These are phyloP conservation scores for Fusarium sp. DNA, from an alignment of 2,329 filamentous ascomycete species.

Conservation along the genomic window DNA sequence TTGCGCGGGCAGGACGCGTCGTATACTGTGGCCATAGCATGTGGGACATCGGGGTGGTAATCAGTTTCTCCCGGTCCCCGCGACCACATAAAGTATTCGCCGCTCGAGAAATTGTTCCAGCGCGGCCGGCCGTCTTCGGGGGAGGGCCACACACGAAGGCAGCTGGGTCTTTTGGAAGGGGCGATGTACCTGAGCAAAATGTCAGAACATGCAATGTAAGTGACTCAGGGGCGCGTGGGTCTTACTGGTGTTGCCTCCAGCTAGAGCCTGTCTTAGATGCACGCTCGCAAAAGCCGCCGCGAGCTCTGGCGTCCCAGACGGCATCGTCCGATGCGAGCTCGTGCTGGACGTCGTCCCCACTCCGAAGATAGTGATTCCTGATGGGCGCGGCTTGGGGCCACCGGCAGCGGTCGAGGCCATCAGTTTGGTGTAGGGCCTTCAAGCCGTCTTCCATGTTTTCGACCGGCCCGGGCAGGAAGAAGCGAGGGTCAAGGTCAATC, in stretches of 20 bases:
- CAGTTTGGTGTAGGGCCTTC: background rate
- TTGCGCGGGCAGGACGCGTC: background rate
- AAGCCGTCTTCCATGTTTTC: background rate
- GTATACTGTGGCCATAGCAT: background rate
- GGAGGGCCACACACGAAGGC: background rate
- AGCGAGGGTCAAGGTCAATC: slow-evolving; percentile 30
- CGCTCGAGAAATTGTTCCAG: background rate
- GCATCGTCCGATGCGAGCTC: background rate
- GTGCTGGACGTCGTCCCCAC: too few relatives aligned
- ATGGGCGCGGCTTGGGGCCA: background rate
- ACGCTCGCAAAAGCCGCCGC: background rate
- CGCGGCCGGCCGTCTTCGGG: background rate
- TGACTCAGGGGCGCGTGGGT: background rate
- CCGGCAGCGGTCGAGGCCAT: background rate
- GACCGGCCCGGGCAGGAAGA: slow-evolving; percentile 21
- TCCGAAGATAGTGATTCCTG: too few relatives aligned
- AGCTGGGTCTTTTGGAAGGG: background rate
- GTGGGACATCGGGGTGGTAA: background rate
- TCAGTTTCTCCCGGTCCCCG: too few relatives aligned
- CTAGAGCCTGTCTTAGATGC: background rate
- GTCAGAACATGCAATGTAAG: background rate
- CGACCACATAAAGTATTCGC: too few relatives aligned
- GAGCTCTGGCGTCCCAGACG: background rate
- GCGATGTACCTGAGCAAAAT: background rate
- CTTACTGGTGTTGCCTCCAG: background rate